These are phyloP conservation scores for Arctostaphylos glauca DNA, from an alignment of 148 eudicot genomes.

Conservation along the genomic window DNA sequence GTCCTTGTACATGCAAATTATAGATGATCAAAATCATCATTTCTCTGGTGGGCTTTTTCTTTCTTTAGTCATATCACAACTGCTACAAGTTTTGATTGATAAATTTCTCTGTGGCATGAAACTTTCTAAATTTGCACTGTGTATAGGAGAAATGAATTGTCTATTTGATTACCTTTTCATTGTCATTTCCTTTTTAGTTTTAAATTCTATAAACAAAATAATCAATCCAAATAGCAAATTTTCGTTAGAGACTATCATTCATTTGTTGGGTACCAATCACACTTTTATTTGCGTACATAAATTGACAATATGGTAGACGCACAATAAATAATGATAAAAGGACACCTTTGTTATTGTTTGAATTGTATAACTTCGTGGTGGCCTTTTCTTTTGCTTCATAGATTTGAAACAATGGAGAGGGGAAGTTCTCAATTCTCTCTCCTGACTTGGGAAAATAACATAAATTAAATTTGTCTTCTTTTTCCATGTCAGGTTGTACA, in stretches of 20 bases:
- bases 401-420: not conserved
- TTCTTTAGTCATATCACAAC: not conserved
- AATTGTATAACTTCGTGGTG: not conserved
- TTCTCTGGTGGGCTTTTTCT: not conserved
- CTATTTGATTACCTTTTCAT: not conserved
- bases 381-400: not conserved
- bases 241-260: not conserved
- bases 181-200: not conserved
- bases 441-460: not conserved
- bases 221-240: not conserved
- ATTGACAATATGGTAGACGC: not conserved
- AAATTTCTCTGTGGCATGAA: not conserved
- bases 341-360: not conserved
- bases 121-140: not conserved
- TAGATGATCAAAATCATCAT: constrained; percentile 3
- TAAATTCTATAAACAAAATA: not conserved
- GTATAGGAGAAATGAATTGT: not conserved
- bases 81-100: not conserved
- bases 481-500: not conserved
- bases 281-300: not conserved
- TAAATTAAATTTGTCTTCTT: not conserved
- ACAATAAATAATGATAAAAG: not conserved
- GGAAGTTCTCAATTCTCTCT: not conserved
- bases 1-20: constrained; percentile 1
- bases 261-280: not conserved